A percentile compares a stretch with the other conserved stretches of the same genome.
Conservation (phyloP, 2,329 filamentous ascomycete genomes). For the Colletotrichum viniferum region DNA sequence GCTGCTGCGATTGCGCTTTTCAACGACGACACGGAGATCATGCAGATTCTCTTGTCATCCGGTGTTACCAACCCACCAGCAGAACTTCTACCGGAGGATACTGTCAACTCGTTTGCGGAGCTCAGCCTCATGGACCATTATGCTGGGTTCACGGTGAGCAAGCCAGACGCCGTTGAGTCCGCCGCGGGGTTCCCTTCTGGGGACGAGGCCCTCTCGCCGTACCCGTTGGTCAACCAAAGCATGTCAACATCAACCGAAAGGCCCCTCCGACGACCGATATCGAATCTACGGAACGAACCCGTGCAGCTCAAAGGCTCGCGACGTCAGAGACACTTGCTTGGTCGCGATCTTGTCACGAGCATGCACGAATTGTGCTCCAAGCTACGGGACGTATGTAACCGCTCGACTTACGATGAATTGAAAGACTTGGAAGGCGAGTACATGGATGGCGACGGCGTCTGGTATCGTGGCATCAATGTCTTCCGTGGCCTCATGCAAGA, state of each 20-base stretch:
- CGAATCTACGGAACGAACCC: not conserved
- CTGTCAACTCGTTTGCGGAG: not conserved
- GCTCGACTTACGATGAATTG: not conserved
- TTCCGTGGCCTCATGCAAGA: slow-evolving; percentile 22
- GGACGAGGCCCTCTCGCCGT: not conserved
- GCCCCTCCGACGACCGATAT: not conserved
- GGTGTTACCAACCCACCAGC: not conserved
- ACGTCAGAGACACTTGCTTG: slow-evolving; percentile 3
- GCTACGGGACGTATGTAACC: not conserved
- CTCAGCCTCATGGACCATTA: not conserved
- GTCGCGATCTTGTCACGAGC: slow-evolving; percentile 5
- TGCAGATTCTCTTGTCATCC: slow-evolving; percentile 22
- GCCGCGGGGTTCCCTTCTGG: not conserved
- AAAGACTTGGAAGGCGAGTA: not conserved
- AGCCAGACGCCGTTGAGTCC: not conserved
- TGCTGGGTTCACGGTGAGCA: not conserved
- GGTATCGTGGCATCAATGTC: slow-evolving; percentile 15
- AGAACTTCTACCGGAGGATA: not conserved
- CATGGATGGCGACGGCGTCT: not conserved
- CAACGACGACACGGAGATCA: slow-evolving; percentile 19
- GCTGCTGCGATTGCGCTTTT: slow-evolving; percentile 26
- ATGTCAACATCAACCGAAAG: not conserved
- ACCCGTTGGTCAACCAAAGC: not conserved
- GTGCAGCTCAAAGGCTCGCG: not conserved
- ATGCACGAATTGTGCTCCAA: slow-evolving; percentile 11